Evolutionary conservation across 139 green algal genomes (phyloP).

Genomic region (Coccomyxa sp.): DNA sequence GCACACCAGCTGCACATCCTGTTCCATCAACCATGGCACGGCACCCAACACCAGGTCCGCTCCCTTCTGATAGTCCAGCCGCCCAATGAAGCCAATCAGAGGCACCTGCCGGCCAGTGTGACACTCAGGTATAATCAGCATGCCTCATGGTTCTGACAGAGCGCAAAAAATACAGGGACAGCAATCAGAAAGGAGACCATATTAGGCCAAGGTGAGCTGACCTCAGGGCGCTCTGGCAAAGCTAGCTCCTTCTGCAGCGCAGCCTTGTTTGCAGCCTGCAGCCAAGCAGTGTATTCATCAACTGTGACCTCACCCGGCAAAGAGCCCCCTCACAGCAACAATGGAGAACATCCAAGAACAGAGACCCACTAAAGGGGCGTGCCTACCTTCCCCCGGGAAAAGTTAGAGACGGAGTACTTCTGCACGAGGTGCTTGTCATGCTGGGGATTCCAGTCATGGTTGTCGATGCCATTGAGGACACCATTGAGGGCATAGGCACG

Average conservation of each 20-base stretch:
- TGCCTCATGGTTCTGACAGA: background rate
- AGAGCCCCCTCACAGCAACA: background rate
- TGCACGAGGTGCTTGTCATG: conserved; percentile 27
- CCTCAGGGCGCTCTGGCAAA: conserved; percentile 36
- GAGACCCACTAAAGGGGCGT: background rate
- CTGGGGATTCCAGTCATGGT: conserved; percentile 44
- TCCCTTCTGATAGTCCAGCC: conserved; percentile 76
- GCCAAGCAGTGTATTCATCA: background rate
- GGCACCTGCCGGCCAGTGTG: conserved; percentile 29
- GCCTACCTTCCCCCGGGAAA: conserved; percentile 36
- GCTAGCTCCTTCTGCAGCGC: conserved; percentile 48
- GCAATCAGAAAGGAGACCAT: background rate
- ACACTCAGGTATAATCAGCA: background rate
- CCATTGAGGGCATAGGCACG: conserved; percentile 64
- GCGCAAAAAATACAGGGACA: background rate
- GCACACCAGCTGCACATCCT: conserved; percentile 71
- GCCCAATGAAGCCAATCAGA: conserved; percentile 80
- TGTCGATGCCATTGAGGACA: conserved; percentile 82
- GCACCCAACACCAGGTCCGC: conserved; percentile 40
- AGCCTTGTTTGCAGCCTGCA: conserved; percentile 29
- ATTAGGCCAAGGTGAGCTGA: background rate
- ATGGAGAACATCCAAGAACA: background rate
- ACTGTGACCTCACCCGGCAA: background rate
- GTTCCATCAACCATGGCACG: conserved; percentile 23
- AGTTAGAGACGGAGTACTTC: conserved; percentile 32